phyloP scores from a whole-genome alignment of 768 basidiomycete species.

The Mycena rebaudengoi region DNA sequence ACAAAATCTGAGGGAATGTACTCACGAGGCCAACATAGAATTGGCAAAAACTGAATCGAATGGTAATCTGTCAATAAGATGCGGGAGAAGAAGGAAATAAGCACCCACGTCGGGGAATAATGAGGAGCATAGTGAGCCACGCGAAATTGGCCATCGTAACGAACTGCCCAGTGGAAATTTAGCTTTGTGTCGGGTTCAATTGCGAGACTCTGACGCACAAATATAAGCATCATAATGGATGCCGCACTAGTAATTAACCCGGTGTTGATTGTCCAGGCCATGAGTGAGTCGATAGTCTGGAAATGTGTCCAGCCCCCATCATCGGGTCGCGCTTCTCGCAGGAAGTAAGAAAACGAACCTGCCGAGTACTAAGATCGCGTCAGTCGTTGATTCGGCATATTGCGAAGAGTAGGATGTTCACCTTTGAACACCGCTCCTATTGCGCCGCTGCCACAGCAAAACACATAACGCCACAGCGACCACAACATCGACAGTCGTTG shows the following conservation, averaged over 20 bases:
- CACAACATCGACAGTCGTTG: slow-evolving; percentile 3
- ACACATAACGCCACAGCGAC: not conserved
- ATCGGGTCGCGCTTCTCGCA: too few relatives aligned
- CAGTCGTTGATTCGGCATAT: not conserved
- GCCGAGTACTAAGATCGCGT: not conserved
- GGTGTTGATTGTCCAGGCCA: slow-evolving; percentile 12
- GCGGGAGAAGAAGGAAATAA: not conserved
- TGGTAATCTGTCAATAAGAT: not conserved
- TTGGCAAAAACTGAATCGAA: slow-evolving; percentile 2
- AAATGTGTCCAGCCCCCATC: not conserved
- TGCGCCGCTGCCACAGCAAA: slow-evolving; percentile 6
- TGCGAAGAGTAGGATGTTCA: not conserved
- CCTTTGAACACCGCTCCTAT: not conserved
- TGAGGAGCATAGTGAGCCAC: not conserved
- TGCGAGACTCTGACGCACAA: not conserved
- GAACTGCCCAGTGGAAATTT: not conserved
- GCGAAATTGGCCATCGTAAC: slow-evolving; percentile 16
- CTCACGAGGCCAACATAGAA: slow-evolving; percentile 11
- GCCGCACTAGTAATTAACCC: slow-evolving; percentile 7
- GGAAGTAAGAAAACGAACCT: not conserved
- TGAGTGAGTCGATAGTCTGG: slow-evolving; percentile 7
- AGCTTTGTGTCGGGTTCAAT: not conserved
- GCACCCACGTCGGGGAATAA: too few relatives aligned
- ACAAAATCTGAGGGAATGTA: not conserved
- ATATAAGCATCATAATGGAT: slow-evolving; percentile 1